Evolutionary conservation across 2,329 filamentous ascomycete species (phyloP), one percentile per base, ranked within the genome.

Genomic region (Venturia carpophila): DNA sequence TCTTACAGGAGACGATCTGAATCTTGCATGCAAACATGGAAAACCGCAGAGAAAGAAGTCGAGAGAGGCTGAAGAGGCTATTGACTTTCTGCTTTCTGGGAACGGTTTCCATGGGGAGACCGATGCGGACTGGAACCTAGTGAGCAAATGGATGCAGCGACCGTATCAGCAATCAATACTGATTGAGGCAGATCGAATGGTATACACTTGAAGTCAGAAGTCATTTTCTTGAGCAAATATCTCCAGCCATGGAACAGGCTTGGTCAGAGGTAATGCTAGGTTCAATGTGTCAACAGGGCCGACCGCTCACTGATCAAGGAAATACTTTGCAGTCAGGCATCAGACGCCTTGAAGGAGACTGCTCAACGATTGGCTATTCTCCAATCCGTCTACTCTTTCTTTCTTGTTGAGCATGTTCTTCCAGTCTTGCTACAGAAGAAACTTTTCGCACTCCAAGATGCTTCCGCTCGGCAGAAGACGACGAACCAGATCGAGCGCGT

Each of bases 31-130:
- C 19, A 64, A 27, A 24, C 45, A 60, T 52, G 65, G 64, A 10
- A 71, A 9, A 64, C 70, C 45, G 67, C 72, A 42, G 66, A 68
- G 21, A 64, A 67, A n/a, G 64, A 68, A 47, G 5, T 30, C 27
- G 19, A 68, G 67, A 66, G 75, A 75, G 60, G 73, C 73, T 3
- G 71, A 74, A n/a, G 75, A 75, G 15, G 74, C 75, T 19, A 64
- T 77, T 21, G 64, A 66, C 17, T 77, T 74, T 65, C 67, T 77
- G 65, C 68, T 77, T 41, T 69, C 69, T 15, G 74, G 73, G 30
- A 73, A 75, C 30, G 73, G 19, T 49, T 42, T n/a, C 85, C 68
- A 85, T 87, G 73, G 77, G 80, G 64, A 79, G 78, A 68, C 86
- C 82, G 79, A 84, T 87, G 71, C 77, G 82, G 67, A 39, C 17